Base-by-base conservation (phyloP, 257 asterid genomes). In the Henckelia pumila region DNA sequence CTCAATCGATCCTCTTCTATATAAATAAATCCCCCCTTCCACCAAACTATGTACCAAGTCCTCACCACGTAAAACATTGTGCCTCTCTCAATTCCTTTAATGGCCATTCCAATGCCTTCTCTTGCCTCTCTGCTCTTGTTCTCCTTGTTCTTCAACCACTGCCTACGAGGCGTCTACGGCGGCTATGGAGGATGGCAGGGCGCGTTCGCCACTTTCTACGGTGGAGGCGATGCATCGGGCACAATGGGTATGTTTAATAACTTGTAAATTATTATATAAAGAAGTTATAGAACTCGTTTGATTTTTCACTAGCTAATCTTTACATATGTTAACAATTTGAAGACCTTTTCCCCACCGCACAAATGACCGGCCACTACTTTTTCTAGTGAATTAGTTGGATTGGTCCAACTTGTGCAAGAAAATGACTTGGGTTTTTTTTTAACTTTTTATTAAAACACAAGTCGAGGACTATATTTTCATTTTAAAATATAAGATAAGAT, bases 151-250 rank as follows among this genome's bases (percentile, higher is more conserved):
- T 56, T 79, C 19, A 59, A 56, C 50, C 58, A 76, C 0, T 68
- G 58, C 69, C 28, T 81, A 13, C 70, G 19, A 29, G 59, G 68
- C 20, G 40, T 67, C 44, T 78, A 56, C n/a, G 93, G 81, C 20
- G 80, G 79, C 62, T 80, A 78, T 40, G 87, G 83, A 24, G 91
- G 88, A n/a, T 88, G 89, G 91, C 68, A 81, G 16, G 61, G 44
- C 28, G 96, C 84, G 28, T 88, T 79, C 62, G 96, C 96, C 9
- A 88, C 96, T 17, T 88, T 88, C 71, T 88, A 88, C 37, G 96
- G 96, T 2, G 96, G 96, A 1, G 85, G 89, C 3, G 96, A 88
- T 57, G 96, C 96, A 0, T 79, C 96, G 0, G 96, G 96, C 77
- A 88, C 96, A 17, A 88, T 86, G 96, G 95, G 95, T 88, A 66